These are phyloP conservation scores for Bipolaris victoriae DNA, from an alignment of 2,329 filamentous ascomycete genomes.

Conservation along the genomic window DNA sequence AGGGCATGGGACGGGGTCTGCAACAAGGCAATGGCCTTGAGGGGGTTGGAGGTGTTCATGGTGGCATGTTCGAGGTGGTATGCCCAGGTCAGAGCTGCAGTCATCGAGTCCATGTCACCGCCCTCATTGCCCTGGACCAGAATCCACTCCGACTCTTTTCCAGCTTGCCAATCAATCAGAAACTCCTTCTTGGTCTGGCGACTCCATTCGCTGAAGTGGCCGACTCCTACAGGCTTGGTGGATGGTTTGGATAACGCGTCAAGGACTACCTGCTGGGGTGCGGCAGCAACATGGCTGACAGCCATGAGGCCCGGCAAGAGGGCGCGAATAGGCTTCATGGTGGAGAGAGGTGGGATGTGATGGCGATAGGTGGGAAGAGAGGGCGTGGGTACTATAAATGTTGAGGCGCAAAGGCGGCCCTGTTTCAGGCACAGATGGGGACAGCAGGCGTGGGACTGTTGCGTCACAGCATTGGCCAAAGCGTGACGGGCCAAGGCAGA, in stretches of 20 bases:
- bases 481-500: slow-evolving; percentile 1
- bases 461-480: slow-evolving; percentile 13
- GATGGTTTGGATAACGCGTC: slow-evolving; percentile 17
- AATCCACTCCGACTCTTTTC: slow-evolving; percentile 52
- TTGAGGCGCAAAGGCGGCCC: background rate
- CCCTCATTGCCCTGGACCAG: slow-evolving; percentile 57
- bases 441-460: background rate
- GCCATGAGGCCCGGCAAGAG: slow-evolving; percentile 24
- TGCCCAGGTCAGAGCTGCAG: slow-evolving; percentile 55
- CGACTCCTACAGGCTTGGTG: slow-evolving; percentile 45
- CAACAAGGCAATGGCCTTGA: slow-evolving; percentile 56
- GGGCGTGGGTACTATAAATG: background rate
- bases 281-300: slow-evolving; percentile 18
- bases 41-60: slow-evolving; percentile 50
- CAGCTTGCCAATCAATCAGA: slow-evolving; percentile 56
- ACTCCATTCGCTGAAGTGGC: slow-evolving; percentile 58
- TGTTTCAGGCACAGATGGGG: slow-evolving; percentile 8
- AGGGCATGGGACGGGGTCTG: slow-evolving; percentile 56
- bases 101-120: slow-evolving; percentile 54
- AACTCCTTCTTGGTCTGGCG: slow-evolving; percentile 56
- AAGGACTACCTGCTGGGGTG: slow-evolving; percentile 31
- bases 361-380: background rate
- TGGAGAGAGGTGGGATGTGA: slow-evolving; percentile 6
- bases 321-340: slow-evolving; percentile 26
- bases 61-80: slow-evolving; percentile 56